These are phyloP conservation scores for Saccharomycopsis sp. DNA, from an alignment of 805 yeast genomes.

Conservation along the genomic window DNA sequence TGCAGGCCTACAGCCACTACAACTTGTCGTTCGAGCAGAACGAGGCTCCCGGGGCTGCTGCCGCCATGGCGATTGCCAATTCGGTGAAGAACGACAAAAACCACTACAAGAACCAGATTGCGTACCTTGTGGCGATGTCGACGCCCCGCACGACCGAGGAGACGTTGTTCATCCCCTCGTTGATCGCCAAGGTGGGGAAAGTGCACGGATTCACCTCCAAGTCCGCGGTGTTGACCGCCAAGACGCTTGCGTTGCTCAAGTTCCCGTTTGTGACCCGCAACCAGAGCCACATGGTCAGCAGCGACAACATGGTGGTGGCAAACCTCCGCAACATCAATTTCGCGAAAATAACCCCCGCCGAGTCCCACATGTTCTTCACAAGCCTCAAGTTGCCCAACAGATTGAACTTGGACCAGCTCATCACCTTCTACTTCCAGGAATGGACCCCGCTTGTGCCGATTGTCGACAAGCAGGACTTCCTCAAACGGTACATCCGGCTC, in stretches of 20 bases:
- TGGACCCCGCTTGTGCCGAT: slow-evolving; percentile 73
- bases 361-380: slow-evolving; percentile 41
- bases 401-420: slow-evolving; percentile 58
- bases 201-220: slow-evolving; percentile 66
- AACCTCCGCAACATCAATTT: slow-evolving; percentile 34
- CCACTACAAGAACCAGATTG: slow-evolving; percentile 41
- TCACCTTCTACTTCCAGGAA: slow-evolving; percentile 62
- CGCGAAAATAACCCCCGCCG: slow-evolving; percentile 32
- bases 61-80: slow-evolving; percentile 42
- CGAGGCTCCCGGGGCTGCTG: slow-evolving; percentile 74
- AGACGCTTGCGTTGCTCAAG: slow-evolving; percentile 63
- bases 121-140: slow-evolving; percentile 60
- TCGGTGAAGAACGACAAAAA: slow-evolving; percentile 23
- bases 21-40: slow-evolving; percentile 50
- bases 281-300: slow-evolving; percentile 25
- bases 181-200: slow-evolving; percentile 62
- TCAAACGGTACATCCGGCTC: slow-evolving; percentile 47
- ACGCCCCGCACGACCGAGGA: slow-evolving; percentile 76
- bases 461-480: slow-evolving; percentile 62
- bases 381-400: slow-evolving; percentile 42
- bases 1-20: slow-evolving; percentile 18
- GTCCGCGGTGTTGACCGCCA: slow-evolving; percentile 64
- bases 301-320: slow-evolving; percentile 24
- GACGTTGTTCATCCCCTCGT: slow-evolving; percentile 64
- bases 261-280: slow-evolving; percentile 34